Percentiles rank a stretch among this genome's conserved stretches.
These are phyloP conservation scores for Leccinum arenicola DNA, from an alignment of 768 basidiomycete species.

Conservation along the genomic window DNA sequence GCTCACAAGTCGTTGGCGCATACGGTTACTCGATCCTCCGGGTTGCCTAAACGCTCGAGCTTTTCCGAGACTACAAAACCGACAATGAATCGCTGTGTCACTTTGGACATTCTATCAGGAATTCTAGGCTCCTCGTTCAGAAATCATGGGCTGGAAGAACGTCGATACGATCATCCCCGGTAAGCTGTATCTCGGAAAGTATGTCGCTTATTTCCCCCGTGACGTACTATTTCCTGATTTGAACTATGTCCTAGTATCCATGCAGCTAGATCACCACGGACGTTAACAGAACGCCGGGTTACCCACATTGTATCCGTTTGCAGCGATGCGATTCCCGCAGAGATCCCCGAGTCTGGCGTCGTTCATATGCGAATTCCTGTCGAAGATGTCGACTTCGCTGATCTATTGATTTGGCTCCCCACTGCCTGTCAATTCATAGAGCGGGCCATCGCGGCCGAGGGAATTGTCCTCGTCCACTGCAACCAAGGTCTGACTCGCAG, in stretches of 20 bases:
- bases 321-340: conserved; percentile 66
- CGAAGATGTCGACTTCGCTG: conserved; percentile 67
- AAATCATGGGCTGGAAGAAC: conserved; percentile 54
- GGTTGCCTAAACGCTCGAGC: conserved; percentile 24
- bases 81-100: conserved; percentile 24
- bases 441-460: conserved; percentile 53
- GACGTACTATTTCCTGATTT: conserved; percentile 44
- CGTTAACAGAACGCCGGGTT: conserved; percentile 69
- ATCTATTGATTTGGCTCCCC: conserved; percentile 67
- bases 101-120: conserved; percentile 25
- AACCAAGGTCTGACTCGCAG: conserved; percentile 65
- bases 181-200: conserved; percentile 75
- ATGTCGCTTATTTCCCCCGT: conserved; percentile 34
- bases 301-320: conserved; percentile 82
- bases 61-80: conserved; percentile 33
- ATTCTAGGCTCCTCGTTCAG: conserved; percentile 26
- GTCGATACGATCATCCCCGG: conserved; percentile 63
- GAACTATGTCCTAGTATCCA: conserved; percentile 47
- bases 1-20: conserved; percentile 19
- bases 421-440: conserved; percentile 65
- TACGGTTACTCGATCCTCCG: conserved; percentile 34
- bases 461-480: conserved; percentile 65
- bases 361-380: conserved; percentile 68
- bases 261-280: conserved; percentile 68
- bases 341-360: conserved; percentile 66